Conservation (phyloP, 345 rosid species). For the Mercurialis annua region DNA sequence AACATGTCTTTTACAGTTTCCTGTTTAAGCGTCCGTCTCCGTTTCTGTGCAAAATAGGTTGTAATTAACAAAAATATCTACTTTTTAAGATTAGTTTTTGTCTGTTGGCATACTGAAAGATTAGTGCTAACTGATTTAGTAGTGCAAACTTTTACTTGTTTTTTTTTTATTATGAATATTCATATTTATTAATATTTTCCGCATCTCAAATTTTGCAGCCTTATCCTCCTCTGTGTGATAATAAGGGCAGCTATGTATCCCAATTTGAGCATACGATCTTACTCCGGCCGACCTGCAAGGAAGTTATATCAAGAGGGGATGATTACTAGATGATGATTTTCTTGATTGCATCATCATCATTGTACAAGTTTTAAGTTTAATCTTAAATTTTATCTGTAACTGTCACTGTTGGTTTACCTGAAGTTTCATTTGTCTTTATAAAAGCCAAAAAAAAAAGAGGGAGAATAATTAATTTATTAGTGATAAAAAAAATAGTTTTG, state of each 20-base stretch:
- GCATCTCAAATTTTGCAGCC: conserved; percentile 49
- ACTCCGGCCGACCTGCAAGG: conserved; percentile 95
- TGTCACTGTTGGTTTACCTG: neutral
- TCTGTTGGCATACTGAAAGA: too few relatives aligned
- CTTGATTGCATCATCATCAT: neutral
- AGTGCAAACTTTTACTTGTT: neutral
- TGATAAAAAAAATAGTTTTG: too few relatives aligned
- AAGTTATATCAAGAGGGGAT: conserved; percentile 85
- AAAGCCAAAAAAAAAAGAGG: too few relatives aligned
- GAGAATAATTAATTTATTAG: too few relatives aligned
- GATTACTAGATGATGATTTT: conserved; percentile 43
- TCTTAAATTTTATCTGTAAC: neutral
- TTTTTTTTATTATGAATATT: neutral
- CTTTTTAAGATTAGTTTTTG: too few relatives aligned
- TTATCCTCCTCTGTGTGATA: conserved; percentile 80
- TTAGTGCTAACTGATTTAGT: neutral
- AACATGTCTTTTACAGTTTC: too few relatives aligned
- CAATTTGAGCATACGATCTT: conserved; percentile 91
- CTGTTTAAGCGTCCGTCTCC: too few relatives aligned
- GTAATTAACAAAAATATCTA: too few relatives aligned
- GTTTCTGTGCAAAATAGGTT: too few relatives aligned
- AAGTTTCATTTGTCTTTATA: neutral
- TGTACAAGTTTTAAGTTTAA: neutral
- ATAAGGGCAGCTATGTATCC: conserved; percentile 86
- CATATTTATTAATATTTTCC: neutral